A percentile compares a stretch with the other conserved stretches of the same genome.
Conservation (phyloP, 2,329 filamentous ascomycete species). For the Penicillium sp. region DNA sequence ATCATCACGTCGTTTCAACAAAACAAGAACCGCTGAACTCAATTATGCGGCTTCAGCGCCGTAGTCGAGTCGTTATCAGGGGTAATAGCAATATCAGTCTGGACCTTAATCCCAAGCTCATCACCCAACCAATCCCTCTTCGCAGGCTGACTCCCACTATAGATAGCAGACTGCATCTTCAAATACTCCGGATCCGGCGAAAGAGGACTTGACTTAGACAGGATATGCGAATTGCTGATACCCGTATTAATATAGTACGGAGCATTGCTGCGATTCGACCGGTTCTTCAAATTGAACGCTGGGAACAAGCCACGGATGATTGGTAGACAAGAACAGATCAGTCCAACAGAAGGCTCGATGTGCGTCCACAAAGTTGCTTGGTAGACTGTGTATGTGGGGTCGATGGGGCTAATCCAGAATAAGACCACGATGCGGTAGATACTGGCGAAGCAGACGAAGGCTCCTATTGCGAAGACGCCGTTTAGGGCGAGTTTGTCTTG, state of each 20-base stretch:
- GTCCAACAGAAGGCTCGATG: slow-evolving; percentile 34
- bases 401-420: slow-evolving; percentile 29
- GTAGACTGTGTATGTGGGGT: slow-evolving; percentile 37
- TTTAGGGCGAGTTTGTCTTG: slow-evolving; percentile 37
- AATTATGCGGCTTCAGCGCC: background rate
- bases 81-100: slow-evolving; percentile 32
- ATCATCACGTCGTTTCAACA: slow-evolving; percentile 20
- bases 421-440: slow-evolving; percentile 39
- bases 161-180: slow-evolving; percentile 29
- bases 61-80: slow-evolving; percentile 22
- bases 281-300: slow-evolving; percentile 23
- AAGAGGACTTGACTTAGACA: slow-evolving; percentile 25
- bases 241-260: slow-evolving; percentile 31
- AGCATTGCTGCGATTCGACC: slow-evolving; percentile 19
- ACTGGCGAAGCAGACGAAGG: slow-evolving; percentile 38
- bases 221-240: slow-evolving; percentile 22
- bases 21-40: background rate
- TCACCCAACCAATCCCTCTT: slow-evolving; percentile 11
- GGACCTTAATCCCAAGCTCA: slow-evolving; percentile 28
- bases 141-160: slow-evolving; percentile 14
- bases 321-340: slow-evolving; percentile 38
- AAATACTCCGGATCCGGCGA: slow-evolving; percentile 28
- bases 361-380: slow-evolving; percentile 37
- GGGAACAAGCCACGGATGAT: slow-evolving; percentile 37
- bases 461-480: slow-evolving; percentile 32